phyloP scores from a whole-genome alignment of 2,329 filamentous ascomycete species.

The Fusarium agapanthi region DNA sequence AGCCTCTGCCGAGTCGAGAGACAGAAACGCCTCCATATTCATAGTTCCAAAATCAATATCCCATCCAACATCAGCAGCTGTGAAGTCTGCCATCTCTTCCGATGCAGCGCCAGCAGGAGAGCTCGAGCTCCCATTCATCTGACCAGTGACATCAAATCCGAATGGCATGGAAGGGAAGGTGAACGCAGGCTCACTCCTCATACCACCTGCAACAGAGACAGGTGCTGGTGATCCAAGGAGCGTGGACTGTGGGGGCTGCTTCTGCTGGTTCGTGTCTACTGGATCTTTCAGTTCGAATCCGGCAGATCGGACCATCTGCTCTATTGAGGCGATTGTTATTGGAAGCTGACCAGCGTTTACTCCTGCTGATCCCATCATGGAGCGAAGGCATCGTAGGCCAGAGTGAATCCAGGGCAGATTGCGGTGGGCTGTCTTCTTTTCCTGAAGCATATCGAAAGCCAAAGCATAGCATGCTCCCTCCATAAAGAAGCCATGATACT shows the following conservation, averaged over 20 bases:
- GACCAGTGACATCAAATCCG: slow-evolving; percentile 38
- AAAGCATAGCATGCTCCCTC: slow-evolving; percentile 52
- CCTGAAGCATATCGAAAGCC: slow-evolving; percentile 54
- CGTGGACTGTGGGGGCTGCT: slow-evolving; percentile 23
- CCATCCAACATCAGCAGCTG: slow-evolving; percentile 43
- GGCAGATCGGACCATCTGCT: slow-evolving; percentile 44
- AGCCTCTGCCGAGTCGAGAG: slow-evolving; percentile 42
- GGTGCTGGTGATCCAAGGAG: slow-evolving; percentile 30
- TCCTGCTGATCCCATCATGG: slow-evolving; percentile 43
- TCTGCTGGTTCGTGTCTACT: slow-evolving; percentile 26
- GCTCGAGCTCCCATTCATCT: slow-evolving; percentile 28
- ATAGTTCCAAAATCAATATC: slow-evolving; percentile 45
- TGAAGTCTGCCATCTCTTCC: slow-evolving; percentile 42
- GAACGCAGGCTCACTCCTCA: slow-evolving; percentile 34
- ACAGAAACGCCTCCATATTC: slow-evolving; percentile 47
- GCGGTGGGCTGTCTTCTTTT: slow-evolving; percentile 46
- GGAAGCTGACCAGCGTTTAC: slow-evolving; percentile 33
- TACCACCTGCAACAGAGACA: slow-evolving; percentile 4
- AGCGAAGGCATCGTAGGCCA: slow-evolving; percentile 47
- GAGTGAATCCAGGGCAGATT: slow-evolving; percentile 55
- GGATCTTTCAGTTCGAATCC: slow-evolving; percentile 39
- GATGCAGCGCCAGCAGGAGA: slow-evolving; percentile 25
- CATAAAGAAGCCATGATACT: slow-evolving; percentile 55
- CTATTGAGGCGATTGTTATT: slow-evolving; percentile 39
- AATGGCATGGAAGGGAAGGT: slow-evolving; percentile 45